A percentile compares a stretch with the other conserved stretches of the same genome.
Evolutionary conservation across 2,329 filamentous ascomycete genomes (phyloP).

Genomic region (Cladorrhinum sp.): DNA sequence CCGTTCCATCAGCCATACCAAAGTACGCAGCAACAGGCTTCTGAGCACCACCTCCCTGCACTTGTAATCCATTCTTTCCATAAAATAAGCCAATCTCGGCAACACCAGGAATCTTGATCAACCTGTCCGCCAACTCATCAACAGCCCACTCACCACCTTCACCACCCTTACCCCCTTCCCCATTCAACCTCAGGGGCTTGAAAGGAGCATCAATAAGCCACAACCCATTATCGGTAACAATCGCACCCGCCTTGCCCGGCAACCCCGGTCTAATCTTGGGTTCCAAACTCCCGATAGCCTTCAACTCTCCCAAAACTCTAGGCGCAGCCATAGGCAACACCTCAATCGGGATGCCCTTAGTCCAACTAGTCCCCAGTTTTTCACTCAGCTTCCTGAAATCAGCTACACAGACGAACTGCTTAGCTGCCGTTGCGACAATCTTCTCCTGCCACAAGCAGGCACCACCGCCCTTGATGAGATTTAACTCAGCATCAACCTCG

Average conservation of each 20-base stretch:
- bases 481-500: constrained; percentile 90
- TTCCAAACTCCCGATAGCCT: constrained; percentile 66
- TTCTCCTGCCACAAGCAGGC: constrained; percentile 99
- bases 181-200: constrained; percentile 62
- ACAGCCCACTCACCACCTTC: constrained; percentile 73
- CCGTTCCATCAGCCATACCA: constrained; percentile 75
- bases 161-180: constrained; percentile 46
- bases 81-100: constrained; percentile 90
- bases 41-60: constrained; percentile 66
- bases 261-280: constrained; percentile 71
- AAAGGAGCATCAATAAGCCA: constrained; percentile 94
- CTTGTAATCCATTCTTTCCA: constrained; percentile 73
- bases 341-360: constrained; percentile 83
- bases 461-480: constrained; percentile 96
- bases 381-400: constrained; percentile 88
- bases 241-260: constrained; percentile 75
- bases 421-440: constrained; percentile 79
- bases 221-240: constrained; percentile 78
- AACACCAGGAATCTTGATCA: constrained; percentile 82
- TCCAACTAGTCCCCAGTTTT: constrained; percentile 74
- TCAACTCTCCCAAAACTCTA: constrained; percentile 71
- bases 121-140: constrained; percentile 64
- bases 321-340: constrained; percentile 81
- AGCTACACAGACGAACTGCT: constrained; percentile 72
- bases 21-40: constrained; percentile 95